Evolutionary conservation across 2,329 filamentous ascomycete species (phyloP).

Genomic region (Sporothrix phasma): DNA sequence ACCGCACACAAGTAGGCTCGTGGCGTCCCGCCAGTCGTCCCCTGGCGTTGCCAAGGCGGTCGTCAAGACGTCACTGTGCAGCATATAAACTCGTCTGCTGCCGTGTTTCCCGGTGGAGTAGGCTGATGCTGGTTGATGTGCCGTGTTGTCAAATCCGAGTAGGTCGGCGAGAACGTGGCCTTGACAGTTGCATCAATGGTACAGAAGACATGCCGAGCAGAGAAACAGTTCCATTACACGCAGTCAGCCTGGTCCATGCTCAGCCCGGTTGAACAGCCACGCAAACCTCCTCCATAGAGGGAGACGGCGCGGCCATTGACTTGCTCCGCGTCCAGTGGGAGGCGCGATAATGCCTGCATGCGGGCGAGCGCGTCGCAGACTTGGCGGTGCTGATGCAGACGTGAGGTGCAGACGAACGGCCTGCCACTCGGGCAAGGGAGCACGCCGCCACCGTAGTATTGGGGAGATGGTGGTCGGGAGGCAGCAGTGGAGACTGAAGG

Average conservation of each 20-base stretch:
- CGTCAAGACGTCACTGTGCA: too few relatives aligned
- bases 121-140: too few relatives aligned
- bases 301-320: not conserved
- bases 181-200: not conserved
- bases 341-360: slow-evolving; percentile 16
- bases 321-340: slow-evolving; percentile 12
- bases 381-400: slow-evolving; percentile 3
- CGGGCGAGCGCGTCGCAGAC: slow-evolving; percentile 18
- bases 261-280: not conserved
- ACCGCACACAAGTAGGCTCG: not conserved
- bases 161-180: too few relatives aligned
- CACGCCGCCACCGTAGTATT: not conserved
- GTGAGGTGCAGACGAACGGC: slow-evolving; percentile 8
- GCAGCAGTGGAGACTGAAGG: slow-evolving; percentile 4
- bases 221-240: not conserved
- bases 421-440: slow-evolving; percentile 1
- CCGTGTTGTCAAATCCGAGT: too few relatives aligned
- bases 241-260: not conserved
- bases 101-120: too few relatives aligned
- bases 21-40: not conserved
- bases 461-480: not conserved
- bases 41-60: too few relatives aligned
- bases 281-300: not conserved
- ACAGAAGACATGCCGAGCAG: not conserved
- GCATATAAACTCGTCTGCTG: too few relatives aligned